Conservation (phyloP, 352 stramenopile genomes). For the Phytopythium vexans region DNA sequence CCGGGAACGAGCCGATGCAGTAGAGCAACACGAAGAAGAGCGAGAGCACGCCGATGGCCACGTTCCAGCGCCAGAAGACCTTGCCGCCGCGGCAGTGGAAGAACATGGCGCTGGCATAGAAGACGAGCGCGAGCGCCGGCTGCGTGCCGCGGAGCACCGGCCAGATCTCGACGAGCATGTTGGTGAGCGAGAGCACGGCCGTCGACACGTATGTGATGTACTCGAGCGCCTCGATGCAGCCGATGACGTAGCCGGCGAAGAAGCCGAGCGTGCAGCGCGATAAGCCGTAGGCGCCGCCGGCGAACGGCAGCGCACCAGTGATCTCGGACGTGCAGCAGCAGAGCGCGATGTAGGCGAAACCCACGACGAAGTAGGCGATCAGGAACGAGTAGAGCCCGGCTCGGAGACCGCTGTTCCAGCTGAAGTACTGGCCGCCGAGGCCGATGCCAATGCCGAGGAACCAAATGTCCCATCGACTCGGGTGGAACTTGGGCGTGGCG, state of each 20-base stretch:
- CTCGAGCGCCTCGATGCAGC: conserved; percentile 27
- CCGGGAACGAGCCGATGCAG: conserved; percentile 19
- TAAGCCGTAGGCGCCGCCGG: conserved; percentile 28
- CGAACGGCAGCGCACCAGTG: conserved; percentile 26
- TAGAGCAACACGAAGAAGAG: conserved; percentile 29
- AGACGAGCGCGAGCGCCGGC: conserved; percentile 18
- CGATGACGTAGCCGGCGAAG: conserved; percentile 28
- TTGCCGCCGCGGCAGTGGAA: conserved; percentile 19
- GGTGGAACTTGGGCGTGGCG: conserved; percentile 91
- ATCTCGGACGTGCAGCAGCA: conserved; percentile 28
- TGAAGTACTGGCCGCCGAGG: conserved; percentile 33
- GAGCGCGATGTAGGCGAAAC: conserved; percentile 22
- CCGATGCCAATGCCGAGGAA: conserved; percentile 29
- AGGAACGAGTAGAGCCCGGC: conserved; percentile 21
- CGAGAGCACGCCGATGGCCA: conserved; percentile 22
- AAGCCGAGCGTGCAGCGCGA: conserved; percentile 30
- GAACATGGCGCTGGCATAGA: conserved; percentile 17
- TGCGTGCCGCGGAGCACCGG: conserved; percentile 8
- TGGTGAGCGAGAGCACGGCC: conserved; percentile 15
- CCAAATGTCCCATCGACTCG: conserved; percentile 78
- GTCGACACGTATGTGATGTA: conserved; percentile 32
- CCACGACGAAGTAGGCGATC: conserved; percentile 18
- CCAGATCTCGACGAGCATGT: conserved; percentile 18
- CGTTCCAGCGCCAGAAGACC: conserved; percentile 32
- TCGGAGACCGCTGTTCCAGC: conserved; percentile 27